phyloP scores from a whole-genome alignment of 2,329 filamentous ascomycete species.

The Botrytis pseudocinerea region DNA sequence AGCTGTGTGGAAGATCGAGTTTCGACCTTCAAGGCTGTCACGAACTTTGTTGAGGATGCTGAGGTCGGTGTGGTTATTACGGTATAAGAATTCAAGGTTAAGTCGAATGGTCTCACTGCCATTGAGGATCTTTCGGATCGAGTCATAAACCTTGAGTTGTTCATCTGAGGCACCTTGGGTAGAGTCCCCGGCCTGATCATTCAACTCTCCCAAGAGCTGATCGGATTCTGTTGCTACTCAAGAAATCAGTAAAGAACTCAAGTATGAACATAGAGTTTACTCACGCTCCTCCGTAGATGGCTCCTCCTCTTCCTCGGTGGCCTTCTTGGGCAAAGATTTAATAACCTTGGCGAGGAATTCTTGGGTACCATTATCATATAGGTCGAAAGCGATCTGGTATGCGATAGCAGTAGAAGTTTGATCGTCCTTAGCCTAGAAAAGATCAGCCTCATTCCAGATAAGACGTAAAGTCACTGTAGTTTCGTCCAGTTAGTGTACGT shows the following conservation, averaged over 20 bases:
- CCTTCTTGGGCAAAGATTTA: conserved; percentile 66
- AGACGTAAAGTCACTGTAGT: conserved; percentile 10
- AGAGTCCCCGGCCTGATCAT: conserved; percentile 43
- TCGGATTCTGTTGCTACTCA: conserved; percentile 47
- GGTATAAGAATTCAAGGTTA: conserved; percentile 93
- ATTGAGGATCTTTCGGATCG: conserved; percentile 70
- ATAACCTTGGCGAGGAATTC: conserved; percentile 93
- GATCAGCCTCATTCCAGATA: conserved; percentile 14
- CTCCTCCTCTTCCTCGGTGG: conserved; percentile 43
- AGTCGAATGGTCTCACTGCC: conserved; percentile 92
- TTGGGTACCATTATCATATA: conserved; percentile 98
- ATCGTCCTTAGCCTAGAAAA: conserved; percentile 61
- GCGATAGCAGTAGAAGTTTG: conserved; percentile 78
- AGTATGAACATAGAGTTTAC: background rate
- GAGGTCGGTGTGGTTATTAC: conserved; percentile 90
- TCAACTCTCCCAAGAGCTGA: conserved; percentile 56
- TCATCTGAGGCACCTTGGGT: conserved; percentile 47
- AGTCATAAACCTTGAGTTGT: conserved; percentile 58
- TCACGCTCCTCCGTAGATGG: conserved; percentile 46
- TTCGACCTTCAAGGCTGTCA: conserved; percentile 91
- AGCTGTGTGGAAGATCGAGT: conserved; percentile 97
- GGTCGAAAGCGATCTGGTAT: conserved; percentile 96
- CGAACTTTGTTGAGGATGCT: conserved; percentile 94
- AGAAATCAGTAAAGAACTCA: background rate
- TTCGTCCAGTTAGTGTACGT: conserved; percentile 34